Conservation (phyloP, 2,329 filamentous ascomycete species). For the Penicillium sp. region DNA sequence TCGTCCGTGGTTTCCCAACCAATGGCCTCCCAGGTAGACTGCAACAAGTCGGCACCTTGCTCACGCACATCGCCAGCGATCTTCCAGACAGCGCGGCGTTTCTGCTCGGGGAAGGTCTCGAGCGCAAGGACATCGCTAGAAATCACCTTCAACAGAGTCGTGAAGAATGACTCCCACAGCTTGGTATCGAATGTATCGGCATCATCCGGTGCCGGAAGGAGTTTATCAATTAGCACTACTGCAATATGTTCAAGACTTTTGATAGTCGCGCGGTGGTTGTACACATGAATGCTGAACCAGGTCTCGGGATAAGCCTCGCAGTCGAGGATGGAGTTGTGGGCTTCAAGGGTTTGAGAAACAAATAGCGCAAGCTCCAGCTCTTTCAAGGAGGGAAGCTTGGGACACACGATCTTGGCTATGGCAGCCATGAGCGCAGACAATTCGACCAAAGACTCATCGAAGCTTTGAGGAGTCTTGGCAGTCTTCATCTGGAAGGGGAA, state of each 20-base stretch:
- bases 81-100: constrained; percentile 94
- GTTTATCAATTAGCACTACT: constrained; percentile 73
- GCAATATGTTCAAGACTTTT: constrained; percentile 79
- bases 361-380: constrained; percentile 73
- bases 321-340: constrained; percentile 83
- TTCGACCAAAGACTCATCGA: constrained; percentile 86
- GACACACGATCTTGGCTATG: constrained; percentile 69
- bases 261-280: constrained; percentile 87
- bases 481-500: constrained; percentile 83
- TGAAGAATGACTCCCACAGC: constrained; percentile 91
- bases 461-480: constrained; percentile 59
- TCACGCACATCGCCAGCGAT: constrained; percentile 96
- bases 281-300: constrained; percentile 93
- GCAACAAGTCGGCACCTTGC: constrained; percentile 80
- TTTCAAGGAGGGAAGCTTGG: constrained; percentile 74
- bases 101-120: constrained; percentile 96
- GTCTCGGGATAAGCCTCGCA: constrained; percentile 84
- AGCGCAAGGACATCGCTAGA: constrained; percentile 84
- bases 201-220: constrained; percentile 85
- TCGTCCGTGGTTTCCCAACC: constrained; percentile 90
- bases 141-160: constrained; percentile 81
- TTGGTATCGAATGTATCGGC: constrained; percentile 90
- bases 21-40: constrained; percentile 87
- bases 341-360: constrained; percentile 73
- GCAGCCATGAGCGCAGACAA: constrained; percentile 83